A percentile compares a stretch with the other conserved stretches of the same genome.
Conservation (phyloP, 371 early-diverging fungal genomes). For the Mucor irregularis region DNA sequence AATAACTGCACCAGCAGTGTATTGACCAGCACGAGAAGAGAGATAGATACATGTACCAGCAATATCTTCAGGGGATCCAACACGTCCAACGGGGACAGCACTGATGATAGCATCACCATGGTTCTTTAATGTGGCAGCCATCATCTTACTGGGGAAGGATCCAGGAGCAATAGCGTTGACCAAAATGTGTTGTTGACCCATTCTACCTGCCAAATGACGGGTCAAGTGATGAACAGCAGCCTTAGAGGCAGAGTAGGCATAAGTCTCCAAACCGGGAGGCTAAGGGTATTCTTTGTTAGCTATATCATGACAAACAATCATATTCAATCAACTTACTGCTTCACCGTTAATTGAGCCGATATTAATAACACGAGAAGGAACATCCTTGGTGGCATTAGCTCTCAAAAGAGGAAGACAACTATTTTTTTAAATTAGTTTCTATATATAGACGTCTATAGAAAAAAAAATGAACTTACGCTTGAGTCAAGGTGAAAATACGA, state of each 20-base stretch:
- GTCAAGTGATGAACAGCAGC: slow-evolving; percentile 82
- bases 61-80: slow-evolving; percentile 86
- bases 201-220: slow-evolving; percentile 65
- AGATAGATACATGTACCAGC: slow-evolving; percentile 81
- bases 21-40: slow-evolving; percentile 71
- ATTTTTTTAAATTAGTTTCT: no score
- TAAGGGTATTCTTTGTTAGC: slow-evolving; percentile 33
- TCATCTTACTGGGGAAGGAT: slow-evolving; percentile 87
- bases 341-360: slow-evolving; percentile 78
- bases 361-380: slow-evolving; percentile 66
- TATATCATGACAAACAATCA: slow-evolving; percentile 10
- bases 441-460: no score
- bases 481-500: slow-evolving; percentile 81
- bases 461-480: slow-evolving; percentile 75
- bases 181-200: slow-evolving; percentile 68
- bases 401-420: slow-evolving; percentile 77
- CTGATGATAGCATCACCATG: slow-evolving; percentile 59
- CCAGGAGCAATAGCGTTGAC: slow-evolving; percentile 94
- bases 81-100: slow-evolving; percentile 70
- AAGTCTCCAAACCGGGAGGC: slow-evolving; percentile 62
- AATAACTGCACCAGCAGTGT: slow-evolving; percentile 79
- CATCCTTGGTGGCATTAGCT: slow-evolving; percentile 56
- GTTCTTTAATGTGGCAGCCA: slow-evolving; percentile 72
- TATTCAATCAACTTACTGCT: slow-evolving; percentile 33
- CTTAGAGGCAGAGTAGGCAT: slow-evolving; percentile 79